A percentile compares a stretch with the other conserved stretches of the same genome.
Conservation (phyloP, 2,329 filamentous ascomycete species). For the Pseudogymnoascus sp. region DNA sequence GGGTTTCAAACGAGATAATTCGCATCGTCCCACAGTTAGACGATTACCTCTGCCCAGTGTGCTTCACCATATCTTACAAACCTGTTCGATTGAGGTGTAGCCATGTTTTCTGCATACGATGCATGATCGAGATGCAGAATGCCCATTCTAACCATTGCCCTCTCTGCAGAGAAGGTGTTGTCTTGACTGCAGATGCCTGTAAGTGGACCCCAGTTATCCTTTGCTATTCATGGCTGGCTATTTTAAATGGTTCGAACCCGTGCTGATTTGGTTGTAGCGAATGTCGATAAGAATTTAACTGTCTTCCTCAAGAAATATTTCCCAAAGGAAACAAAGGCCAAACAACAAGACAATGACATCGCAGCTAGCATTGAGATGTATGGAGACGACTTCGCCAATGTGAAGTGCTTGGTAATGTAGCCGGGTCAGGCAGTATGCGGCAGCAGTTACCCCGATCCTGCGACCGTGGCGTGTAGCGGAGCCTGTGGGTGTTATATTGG, state of each 20-base stretch:
- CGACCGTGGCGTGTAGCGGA: background rate
- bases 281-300: conserved; percentile 60
- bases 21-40: conserved; percentile 70
- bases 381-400: conserved; percentile 53
- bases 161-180: conserved; percentile 62
- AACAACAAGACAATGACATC: conserved; percentile 62
- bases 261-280: conserved; percentile 37
- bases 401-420: conserved; percentile 54
- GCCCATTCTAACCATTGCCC: conserved; percentile 62
- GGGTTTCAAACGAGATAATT: conserved; percentile 64
- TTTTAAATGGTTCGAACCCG: background rate
- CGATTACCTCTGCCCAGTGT: conserved; percentile 76
- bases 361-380: conserved; percentile 67
- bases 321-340: conserved; percentile 58
- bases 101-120: conserved; percentile 77
- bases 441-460: background rate
- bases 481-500: background rate
- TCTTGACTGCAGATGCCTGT: conserved; percentile 61
- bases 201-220: conserved; percentile 25
- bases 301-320: conserved; percentile 69
- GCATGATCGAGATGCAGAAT: conserved; percentile 70
- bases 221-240: background rate
- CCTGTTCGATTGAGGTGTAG: conserved; percentile 68
- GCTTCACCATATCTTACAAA: conserved; percentile 69
- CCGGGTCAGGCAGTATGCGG: background rate